Percentiles rank a stretch among this genome's conserved stretches.
phyloP scores from a whole-genome alignment of 2,329 filamentous ascomycete species.

The Hymenoscyphus albidus region DNA sequence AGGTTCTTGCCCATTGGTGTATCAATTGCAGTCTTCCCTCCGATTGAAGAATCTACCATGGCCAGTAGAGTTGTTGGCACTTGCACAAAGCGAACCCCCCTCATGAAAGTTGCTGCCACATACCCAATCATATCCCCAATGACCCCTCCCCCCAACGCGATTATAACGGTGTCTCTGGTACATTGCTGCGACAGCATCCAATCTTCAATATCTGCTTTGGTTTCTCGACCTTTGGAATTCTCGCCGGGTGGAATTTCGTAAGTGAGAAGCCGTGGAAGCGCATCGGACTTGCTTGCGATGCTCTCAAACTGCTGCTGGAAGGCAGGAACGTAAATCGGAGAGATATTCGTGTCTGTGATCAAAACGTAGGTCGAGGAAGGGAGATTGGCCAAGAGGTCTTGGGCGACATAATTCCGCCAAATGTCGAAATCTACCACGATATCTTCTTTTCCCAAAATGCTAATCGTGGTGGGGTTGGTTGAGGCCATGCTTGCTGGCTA shows the following conservation, averaged over 20 bases:
- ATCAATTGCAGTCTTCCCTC: slow-evolving; percentile 97
- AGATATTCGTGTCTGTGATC: slow-evolving; percentile 93
- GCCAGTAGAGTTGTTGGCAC: slow-evolving; percentile 91
- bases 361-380: slow-evolving; percentile 90
- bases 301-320: slow-evolving; percentile 66
- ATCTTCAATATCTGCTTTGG: slow-evolving; percentile 93
- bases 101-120: slow-evolving; percentile 97
- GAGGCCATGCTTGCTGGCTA: slow-evolving; percentile 33
- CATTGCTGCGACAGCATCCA: slow-evolving; percentile 94
- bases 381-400: slow-evolving; percentile 74
- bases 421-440: slow-evolving; percentile 80
- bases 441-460: slow-evolving; percentile 85
- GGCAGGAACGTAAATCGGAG: slow-evolving; percentile 70
- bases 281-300: slow-evolving; percentile 37
- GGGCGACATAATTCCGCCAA: slow-evolving; percentile 76
- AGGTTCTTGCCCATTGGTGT: slow-evolving; percentile 95
- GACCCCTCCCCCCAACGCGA: slow-evolving; percentile 91
- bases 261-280: slow-evolving; percentile 67
- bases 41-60: slow-evolving; percentile 98
- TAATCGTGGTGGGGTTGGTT: slow-evolving; percentile 58
- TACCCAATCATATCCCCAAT: slow-evolving; percentile 98
- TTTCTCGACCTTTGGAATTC: slow-evolving; percentile 86
- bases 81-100: slow-evolving; percentile 91
- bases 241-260: slow-evolving; percentile 89
- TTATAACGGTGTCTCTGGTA: slow-evolving; percentile 89